Percentiles rank a stretch among this genome's conserved stretches.
Evolutionary conservation across 495 filamentous ascomycete genomes (phyloP).

Genomic region (Letharia lupina): DNA sequence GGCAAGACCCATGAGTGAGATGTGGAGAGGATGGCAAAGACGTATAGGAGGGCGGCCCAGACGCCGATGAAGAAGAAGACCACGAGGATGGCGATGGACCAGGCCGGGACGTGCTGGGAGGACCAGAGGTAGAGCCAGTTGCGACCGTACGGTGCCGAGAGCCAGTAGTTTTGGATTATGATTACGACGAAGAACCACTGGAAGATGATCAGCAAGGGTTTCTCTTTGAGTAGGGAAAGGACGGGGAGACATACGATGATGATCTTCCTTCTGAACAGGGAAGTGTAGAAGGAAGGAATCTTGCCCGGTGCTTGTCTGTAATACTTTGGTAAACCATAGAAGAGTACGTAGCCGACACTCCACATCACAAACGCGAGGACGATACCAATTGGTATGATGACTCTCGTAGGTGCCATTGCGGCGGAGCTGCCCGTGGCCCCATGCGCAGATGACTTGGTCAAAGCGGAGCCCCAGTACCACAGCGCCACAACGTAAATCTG

Average conservation of each 20-base stretch:
- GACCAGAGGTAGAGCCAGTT: constrained; percentile 56
- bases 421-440: constrained; percentile 27
- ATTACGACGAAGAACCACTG: constrained; percentile 45
- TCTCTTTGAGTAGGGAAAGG: background rate
- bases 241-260: constrained; percentile 30
- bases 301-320: constrained; percentile 60
- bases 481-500: constrained; percentile 54
- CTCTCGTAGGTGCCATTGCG: constrained; percentile 19
- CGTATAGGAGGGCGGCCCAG: constrained; percentile 43
- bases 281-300: constrained; percentile 53
- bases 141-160: constrained; percentile 52
- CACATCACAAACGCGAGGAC: constrained; percentile 46
- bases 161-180: constrained; percentile 60
- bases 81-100: constrained; percentile 45
- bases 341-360: constrained; percentile 44
- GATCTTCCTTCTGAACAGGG: constrained; percentile 50
- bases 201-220: background rate
- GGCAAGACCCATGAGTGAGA: constrained; percentile 57
- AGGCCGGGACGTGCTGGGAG: constrained; percentile 43
- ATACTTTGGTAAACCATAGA: constrained; percentile 52
- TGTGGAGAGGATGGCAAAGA: constrained; percentile 44
- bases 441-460: constrained; percentile 29
- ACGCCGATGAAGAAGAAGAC: constrained; percentile 51
- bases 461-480: constrained; percentile 57
- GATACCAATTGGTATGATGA: constrained; percentile 38